phyloP scores from a whole-genome alignment of 2,329 filamentous ascomycete genomes.

The Penicillium digitatum region DNA sequence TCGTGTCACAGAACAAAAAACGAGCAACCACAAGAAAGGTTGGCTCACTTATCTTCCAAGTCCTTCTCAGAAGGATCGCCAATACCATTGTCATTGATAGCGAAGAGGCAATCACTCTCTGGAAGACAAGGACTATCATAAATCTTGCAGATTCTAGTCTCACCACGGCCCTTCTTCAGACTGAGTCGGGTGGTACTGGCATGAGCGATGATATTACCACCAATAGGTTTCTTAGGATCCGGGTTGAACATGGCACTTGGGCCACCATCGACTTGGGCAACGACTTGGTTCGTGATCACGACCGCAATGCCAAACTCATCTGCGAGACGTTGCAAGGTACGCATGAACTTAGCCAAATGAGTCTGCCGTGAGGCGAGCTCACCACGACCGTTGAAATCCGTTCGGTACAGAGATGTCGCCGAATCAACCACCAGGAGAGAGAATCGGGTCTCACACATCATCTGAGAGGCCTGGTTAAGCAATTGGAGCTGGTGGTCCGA shows the following conservation, averaged over 20 bases:
- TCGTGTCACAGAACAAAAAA: conserved; percentile 21
- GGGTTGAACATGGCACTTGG: conserved; percentile 98
- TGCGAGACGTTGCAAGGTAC: conserved; percentile 49
- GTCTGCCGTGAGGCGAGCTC: conserved; percentile 87
- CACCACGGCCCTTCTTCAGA: conserved; percentile 88
- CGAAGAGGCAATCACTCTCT: conserved; percentile 93
- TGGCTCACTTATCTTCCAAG: conserved; percentile 68
- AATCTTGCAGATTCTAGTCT: conserved; percentile 97
- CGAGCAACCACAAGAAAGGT: neutral
- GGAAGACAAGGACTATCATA: conserved; percentile 97
- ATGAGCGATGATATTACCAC: conserved; percentile 97
- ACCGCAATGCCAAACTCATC: conserved; percentile 92
- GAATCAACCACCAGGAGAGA: conserved; percentile 94
- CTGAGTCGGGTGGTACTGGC: conserved; percentile 92
- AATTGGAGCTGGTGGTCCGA: conserved; percentile 96
- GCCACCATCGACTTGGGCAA: conserved; percentile 94
- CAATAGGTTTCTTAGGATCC: conserved; percentile 98
- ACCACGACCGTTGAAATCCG: conserved; percentile 93
- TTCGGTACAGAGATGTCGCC: conserved; percentile 90
- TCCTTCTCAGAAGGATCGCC: conserved; percentile 95
- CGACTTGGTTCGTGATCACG: conserved; percentile 97
- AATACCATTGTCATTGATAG: conserved; percentile 95
- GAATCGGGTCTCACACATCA: conserved; percentile 99
- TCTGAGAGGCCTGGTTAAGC: conserved; percentile 87
- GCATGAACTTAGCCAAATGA: conserved; percentile 50